A percentile compares a stretch with the other conserved stretches of the same genome.
Conservation (phyloP, 345 rosid species). For the Capsella bursapastoris region DNA sequence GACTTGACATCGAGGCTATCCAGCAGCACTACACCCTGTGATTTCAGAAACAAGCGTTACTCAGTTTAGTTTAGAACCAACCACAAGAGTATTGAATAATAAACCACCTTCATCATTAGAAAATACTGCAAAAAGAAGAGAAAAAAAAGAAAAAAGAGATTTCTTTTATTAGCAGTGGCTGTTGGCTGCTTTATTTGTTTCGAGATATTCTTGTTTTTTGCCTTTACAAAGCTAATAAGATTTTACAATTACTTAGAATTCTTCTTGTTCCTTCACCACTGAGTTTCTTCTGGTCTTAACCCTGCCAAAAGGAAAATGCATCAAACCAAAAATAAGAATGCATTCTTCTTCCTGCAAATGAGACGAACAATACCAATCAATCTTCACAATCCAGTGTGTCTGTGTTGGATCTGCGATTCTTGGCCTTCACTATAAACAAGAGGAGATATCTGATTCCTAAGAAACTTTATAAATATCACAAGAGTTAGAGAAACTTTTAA, state of each 20-base stretch:
- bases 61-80: conserved; percentile 41
- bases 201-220: conserved; percentile 34
- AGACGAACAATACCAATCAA: conserved; percentile 1
- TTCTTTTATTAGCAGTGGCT: conserved; percentile 38
- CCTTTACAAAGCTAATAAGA: conserved; percentile 34
- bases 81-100: conserved; percentile 40
- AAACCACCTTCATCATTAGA: conserved; percentile 31
- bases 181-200: conserved; percentile 33
- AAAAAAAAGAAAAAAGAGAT: neutral
- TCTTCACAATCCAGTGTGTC: too few relatives aligned
- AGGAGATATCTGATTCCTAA: too few relatives aligned
- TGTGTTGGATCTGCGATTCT: too few relatives aligned
- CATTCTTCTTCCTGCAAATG: neutral
- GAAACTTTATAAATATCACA: too few relatives aligned
- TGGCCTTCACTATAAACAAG: too few relatives aligned
- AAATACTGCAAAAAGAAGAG: conserved; percentile 13
- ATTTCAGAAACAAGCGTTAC: conserved; percentile 39
- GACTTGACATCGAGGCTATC: conserved; percentile 85
- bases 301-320: neutral
- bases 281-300: neutral
- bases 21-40: conserved; percentile 91
- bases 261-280: neutral
- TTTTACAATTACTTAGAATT: conserved; percentile 34
- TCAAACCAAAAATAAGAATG: neutral
- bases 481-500: too few relatives aligned